A percentile compares a stretch with the other conserved stretches of the same genome.
These are phyloP conservation scores for Plasmodium fragile DNA, from an alignment of 169 alveolate species.

Conservation along the genomic window DNA sequence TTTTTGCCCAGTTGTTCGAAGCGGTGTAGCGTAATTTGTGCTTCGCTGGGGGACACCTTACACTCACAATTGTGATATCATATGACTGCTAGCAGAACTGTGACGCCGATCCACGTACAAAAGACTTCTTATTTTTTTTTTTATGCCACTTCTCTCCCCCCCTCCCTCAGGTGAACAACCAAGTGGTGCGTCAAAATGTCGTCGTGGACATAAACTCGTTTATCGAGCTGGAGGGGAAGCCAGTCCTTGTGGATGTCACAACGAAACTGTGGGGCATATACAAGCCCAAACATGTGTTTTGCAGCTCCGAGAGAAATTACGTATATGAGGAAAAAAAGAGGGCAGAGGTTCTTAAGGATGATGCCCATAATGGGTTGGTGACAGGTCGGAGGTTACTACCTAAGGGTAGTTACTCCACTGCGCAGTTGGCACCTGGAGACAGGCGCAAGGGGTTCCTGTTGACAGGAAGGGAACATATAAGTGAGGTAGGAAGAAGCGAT, in stretches of 20 bases:
- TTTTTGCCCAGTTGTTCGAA: not conserved
- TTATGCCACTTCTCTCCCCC: not conserved
- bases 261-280: conserved; percentile 71
- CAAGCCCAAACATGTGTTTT: conserved; percentile 64
- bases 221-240: conserved; percentile 26
- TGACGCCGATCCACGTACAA: not conserved
- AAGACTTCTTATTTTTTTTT: too few species aligned
- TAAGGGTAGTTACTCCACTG: not conserved
- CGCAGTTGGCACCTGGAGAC: not conserved
- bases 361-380: not conserved
- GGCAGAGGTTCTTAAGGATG: too few species aligned
- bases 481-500: not conserved
- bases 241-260: conserved; percentile 29
- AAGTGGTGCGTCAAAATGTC: conserved; percentile 20
- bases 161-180: conserved; percentile 35
- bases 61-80: not conserved
- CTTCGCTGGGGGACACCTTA: not conserved
- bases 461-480: not conserved
- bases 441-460: not conserved
- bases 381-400: not conserved
- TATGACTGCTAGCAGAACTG: not conserved
- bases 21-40: not conserved
- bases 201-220: conserved; percentile 26
- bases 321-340: conserved; percentile 49
- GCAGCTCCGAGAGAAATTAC: conserved; percentile 52